Conservation (phyloP, 1,284 basidiomycete genomes). For the Xerocomus amazonicus region DNA sequence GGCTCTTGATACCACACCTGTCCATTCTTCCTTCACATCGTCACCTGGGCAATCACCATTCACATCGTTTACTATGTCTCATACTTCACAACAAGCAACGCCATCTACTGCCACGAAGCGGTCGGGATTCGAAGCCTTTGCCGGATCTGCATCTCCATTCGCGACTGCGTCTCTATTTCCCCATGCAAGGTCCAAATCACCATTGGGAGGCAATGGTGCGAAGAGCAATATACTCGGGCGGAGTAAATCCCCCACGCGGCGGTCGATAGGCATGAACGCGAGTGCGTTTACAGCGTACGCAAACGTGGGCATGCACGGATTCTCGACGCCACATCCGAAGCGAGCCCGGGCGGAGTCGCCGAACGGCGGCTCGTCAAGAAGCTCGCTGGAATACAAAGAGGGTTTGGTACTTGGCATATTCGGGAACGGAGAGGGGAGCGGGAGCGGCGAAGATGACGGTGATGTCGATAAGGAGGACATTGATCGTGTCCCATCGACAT, state of each 20-base stretch:
- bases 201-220: conserved; percentile 33
- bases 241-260: conserved; percentile 50
- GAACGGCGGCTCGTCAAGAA: conserved; percentile 38
- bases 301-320: conserved; percentile 44
- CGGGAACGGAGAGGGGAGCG: conserved; percentile 30
- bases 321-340: conserved; percentile 46
- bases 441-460: conserved; percentile 36
- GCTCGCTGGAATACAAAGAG: conserved; percentile 41
- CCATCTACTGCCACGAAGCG: conserved; percentile 43
- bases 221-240: conserved; percentile 30
- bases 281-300: conserved; percentile 65
- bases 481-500: conserved; percentile 38
- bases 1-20: conserved; percentile 22
- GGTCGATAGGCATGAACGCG: conserved; percentile 33
- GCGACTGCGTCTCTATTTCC: conserved; percentile 34
- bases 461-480: conserved; percentile 37
- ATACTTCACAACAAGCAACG: conserved; percentile 21
- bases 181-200: conserved; percentile 47
- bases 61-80: conserved; percentile 30
- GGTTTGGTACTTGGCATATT: conserved; percentile 9
- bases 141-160: conserved; percentile 60
- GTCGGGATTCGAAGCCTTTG: conserved; percentile 62
- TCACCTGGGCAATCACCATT: conserved; percentile 27
- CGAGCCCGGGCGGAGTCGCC: conserved; percentile 52
- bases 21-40: conserved; percentile 19